Evolutionary conservation across 371 early-diverging fungal species (phyloP).

Genomic region (Mortierella sp.): DNA sequence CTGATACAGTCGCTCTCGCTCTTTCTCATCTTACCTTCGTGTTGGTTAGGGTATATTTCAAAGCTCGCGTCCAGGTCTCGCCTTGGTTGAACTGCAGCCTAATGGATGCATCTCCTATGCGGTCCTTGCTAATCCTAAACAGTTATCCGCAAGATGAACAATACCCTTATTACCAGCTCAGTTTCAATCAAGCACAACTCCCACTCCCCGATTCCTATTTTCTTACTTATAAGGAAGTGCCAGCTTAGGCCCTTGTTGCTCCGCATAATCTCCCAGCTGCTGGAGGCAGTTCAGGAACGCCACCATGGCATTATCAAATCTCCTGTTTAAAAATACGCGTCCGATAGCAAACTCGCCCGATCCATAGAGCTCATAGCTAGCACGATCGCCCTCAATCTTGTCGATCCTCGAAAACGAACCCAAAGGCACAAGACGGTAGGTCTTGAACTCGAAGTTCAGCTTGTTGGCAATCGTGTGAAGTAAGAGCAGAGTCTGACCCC

Average conservation of each 20-base stretch:
- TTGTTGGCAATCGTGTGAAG: conserved; percentile 89
- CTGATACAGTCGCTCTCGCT: neutral
- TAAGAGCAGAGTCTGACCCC: conserved; percentile 91
- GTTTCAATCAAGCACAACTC: neutral
- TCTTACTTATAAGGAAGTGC: conserved; percentile 82
- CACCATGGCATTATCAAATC: conserved; percentile 92
- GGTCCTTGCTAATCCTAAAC: conserved; percentile 85
- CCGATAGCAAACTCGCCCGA: conserved; percentile 88
- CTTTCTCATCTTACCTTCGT: conserved; percentile 74
- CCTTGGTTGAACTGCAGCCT: conserved; percentile 88
- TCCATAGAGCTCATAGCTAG: conserved; percentile 88
- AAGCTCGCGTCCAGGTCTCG: conserved; percentile 92
- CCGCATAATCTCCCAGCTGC: conserved; percentile 86
- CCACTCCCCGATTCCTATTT: neutral
- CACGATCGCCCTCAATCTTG: conserved; percentile 81
- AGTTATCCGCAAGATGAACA: neutral
- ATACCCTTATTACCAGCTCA: neutral
- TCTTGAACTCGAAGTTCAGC: conserved; percentile 84
- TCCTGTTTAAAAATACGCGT: conserved; percentile 85
- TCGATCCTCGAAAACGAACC: conserved; percentile 94
- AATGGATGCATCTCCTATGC: conserved; percentile 88
- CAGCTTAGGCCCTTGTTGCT: conserved; percentile 77
- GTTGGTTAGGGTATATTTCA: conserved; percentile 89
- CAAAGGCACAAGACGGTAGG: conserved; percentile 87
- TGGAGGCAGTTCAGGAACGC: conserved; percentile 90